A percentile compares a stretch with the other conserved stretches of the same genome.
These are phyloP conservation scores for Hypoxylon sp. DNA, from an alignment of 2,329 filamentous ascomycete genomes.

Conservation along the genomic window DNA sequence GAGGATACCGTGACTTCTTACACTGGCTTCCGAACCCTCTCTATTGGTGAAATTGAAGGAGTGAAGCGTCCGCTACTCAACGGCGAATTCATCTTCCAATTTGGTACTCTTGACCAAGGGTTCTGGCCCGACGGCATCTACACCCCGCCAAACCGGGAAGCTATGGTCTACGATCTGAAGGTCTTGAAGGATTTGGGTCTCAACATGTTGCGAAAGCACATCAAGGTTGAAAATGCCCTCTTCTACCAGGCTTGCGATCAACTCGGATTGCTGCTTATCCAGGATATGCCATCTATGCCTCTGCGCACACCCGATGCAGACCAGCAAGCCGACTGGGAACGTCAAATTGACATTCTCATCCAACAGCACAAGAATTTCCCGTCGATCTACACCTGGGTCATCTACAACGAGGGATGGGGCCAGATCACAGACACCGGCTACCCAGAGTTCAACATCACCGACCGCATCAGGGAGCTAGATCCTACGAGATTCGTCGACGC, in stretches of 20 bases:
- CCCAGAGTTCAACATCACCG: constrained; percentile 71
- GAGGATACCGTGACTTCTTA: constrained; percentile 73
- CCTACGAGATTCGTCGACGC: constrained; percentile 75
- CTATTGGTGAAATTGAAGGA: constrained; percentile 68
- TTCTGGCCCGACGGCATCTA: constrained; percentile 80
- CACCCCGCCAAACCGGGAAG: constrained; percentile 74
- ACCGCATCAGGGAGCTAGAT: constrained; percentile 70
- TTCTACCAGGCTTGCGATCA: constrained; percentile 79
- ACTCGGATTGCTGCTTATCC: constrained; percentile 75
- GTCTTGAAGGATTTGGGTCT: constrained; percentile 76
- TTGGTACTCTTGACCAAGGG: constrained; percentile 79
- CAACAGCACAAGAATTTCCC: constrained; percentile 75
- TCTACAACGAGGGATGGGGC: constrained; percentile 82
- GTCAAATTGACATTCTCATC: constrained; percentile 72
- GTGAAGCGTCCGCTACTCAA: constrained; percentile 75
- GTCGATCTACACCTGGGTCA: constrained; percentile 75
- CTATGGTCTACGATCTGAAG: constrained; percentile 76
- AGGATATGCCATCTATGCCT: constrained; percentile 77
- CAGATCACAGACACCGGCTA: constrained; percentile 65
- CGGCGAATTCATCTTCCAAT: constrained; percentile 76
- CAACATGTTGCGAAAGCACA: constrained; percentile 80
- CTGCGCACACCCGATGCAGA: constrained; percentile 55
- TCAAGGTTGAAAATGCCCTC: constrained; percentile 64
- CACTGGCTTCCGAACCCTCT: constrained; percentile 77
- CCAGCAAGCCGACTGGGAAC: constrained; percentile 68